Evolutionary conservation across 345 rosid species (phyloP).

Genomic region (Brassica napus): Da-Ae NC_063452.1:48078001-48078500

Average conservation of each 20-base stretch:
- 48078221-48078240: not conserved
- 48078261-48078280: not conserved
- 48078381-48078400: conserved; percentile 42
- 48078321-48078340: not conserved
- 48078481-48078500: conserved; percentile 28
- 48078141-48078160: not conserved
- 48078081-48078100: not conserved
- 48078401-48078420: conserved; percentile 24
- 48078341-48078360: conserved; percentile 38
- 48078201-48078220: not conserved
- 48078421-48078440: conserved; percentile 9
- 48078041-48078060: conserved; percentile 7
- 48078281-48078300: conserved; percentile 9
- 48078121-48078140: not conserved
- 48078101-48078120: conserved; percentile 12
- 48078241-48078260: not conserved
- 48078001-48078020: conserved; percentile 17
- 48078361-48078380: conserved; percentile 37
- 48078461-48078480: not conserved
- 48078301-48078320: conserved; percentile 20
- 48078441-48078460: conserved; percentile 10
- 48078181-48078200: not conserved
- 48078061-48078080: conserved; percentile 12
- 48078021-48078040: conserved; percentile 41
- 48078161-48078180: not conserved